These are phyloP conservation scores for Penicillium sp. DNA, from an alignment of 2,329 filamentous ascomycete genomes.

Conservation along the genomic window DNA sequence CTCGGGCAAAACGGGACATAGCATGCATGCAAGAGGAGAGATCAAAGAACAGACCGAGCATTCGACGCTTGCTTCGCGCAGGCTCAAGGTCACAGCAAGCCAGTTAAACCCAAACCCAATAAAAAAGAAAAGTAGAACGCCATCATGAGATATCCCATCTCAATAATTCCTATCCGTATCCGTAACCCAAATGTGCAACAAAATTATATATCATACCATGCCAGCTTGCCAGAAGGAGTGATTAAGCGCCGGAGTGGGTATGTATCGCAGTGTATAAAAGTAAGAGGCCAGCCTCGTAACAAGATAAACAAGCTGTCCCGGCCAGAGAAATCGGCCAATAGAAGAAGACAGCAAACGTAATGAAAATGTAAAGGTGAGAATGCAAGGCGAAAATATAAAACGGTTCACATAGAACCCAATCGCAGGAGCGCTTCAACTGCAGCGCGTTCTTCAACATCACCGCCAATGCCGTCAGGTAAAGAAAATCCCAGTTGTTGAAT, in stretches of 20 bases:
- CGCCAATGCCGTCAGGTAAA: conserved; percentile 31
- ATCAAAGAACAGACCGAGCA: conserved; percentile 15
- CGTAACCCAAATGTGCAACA: conserved; percentile 9
- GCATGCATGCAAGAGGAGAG: background rate
- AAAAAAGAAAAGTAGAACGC: conserved; percentile 11
- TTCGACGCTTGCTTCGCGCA: conserved; percentile 17
- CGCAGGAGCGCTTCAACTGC: conserved; percentile 48
- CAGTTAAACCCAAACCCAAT: conserved; percentile 7
- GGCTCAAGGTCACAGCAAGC: conserved; percentile 16
- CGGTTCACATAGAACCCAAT: conserved; percentile 45
- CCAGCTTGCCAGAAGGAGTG: conserved; percentile 6
- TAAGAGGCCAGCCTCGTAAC: conserved; percentile 13
- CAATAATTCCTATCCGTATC: conserved; percentile 11
- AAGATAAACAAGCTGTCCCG: conserved; percentile 10
- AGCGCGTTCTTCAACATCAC: conserved; percentile 41
- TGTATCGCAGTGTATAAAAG: conserved; percentile 12
- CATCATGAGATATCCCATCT: conserved; percentile 16
- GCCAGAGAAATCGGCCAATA: conserved; percentile 20
- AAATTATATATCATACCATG: conserved; percentile 1
- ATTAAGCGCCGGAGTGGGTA: conserved; percentile 4
- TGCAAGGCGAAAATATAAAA: too few relatives aligned
- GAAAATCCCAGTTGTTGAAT: conserved; percentile 31
- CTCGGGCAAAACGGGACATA: background rate
- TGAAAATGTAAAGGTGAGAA: background rate
- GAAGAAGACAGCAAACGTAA: conserved; percentile 12